Percentiles rank a stretch among this genome's conserved stretches.
These are phyloP conservation scores for Quercus glauca DNA, from an alignment of 306 rosid species.

Conservation along the genomic window DNA sequence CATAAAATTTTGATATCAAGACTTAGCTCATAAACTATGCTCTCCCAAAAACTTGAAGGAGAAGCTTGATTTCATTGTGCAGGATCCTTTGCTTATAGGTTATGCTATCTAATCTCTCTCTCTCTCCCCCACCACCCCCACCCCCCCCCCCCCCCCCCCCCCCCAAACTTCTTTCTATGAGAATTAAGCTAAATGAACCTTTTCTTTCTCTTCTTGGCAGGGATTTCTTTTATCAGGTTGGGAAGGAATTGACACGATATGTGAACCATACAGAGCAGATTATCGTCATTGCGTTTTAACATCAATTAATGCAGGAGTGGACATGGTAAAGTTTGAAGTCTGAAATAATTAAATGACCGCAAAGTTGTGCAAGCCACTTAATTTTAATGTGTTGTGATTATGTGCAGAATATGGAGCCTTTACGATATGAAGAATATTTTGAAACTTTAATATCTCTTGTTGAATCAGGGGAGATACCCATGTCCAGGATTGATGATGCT, in stretches of 20 bases:
- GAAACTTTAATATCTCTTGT: constrained; percentile 50
- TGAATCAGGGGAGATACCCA: constrained; percentile 63
- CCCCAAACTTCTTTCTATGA: too few relatives aligned
- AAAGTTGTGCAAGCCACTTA: not conserved
- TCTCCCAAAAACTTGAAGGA: too few relatives aligned
- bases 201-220: constrained; percentile 25
- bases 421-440: constrained; percentile 43
- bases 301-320: constrained; percentile 76
- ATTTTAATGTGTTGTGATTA: not conserved
- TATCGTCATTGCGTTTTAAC: constrained; percentile 59
- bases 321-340: constrained; percentile 52
- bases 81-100: too few relatives aligned
- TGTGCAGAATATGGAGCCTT: constrained; percentile 74
- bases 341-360: not conserved
- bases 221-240: constrained; percentile 84
- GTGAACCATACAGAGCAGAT: constrained; percentile 51
- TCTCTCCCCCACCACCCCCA: too few relatives aligned
- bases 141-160: too few relatives aligned
- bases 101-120: too few relatives aligned
- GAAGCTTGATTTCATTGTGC: too few relatives aligned
- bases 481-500: constrained; percentile 73
- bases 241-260: constrained; percentile 70
- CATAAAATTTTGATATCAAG: too few relatives aligned
- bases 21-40: too few relatives aligned
- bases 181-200: too few relatives aligned